Percentiles rank a stretch among this genome's conserved stretches.
Conservation (phyloP, 768 basidiomycete species). For the Boletus rufocinnamomeus region DNA sequence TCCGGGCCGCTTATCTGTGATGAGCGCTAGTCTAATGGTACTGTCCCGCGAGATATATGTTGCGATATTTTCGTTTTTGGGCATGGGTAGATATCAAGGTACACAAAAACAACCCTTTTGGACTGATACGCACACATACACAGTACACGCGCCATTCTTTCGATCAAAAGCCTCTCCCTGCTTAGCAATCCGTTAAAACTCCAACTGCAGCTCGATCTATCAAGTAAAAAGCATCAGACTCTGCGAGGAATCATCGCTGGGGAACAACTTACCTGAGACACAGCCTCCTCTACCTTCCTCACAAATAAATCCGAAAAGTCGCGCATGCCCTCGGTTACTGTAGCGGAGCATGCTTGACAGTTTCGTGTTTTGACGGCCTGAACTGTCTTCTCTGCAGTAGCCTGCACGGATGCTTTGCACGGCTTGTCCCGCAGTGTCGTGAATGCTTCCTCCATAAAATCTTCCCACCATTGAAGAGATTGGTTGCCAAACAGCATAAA, state of each 20-base stretch:
- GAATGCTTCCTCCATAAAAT: not conserved
- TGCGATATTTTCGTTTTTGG: not conserved
- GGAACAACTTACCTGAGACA: not conserved
- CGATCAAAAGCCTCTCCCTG: not conserved
- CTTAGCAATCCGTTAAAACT: not conserved
- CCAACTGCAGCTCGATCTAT: not conserved
- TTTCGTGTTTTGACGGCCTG: not conserved
- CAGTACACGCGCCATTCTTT: not conserved
- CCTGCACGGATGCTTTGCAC: not conserved
- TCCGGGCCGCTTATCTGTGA: not conserved
- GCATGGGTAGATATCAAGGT: not conserved
- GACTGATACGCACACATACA: not conserved
- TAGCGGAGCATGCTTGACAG: not conserved
- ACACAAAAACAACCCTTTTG: not conserved
- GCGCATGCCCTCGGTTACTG: not conserved
- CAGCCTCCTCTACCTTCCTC: not conserved
- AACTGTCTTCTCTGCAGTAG: not conserved
- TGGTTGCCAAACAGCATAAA: not conserved
- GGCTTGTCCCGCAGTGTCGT: not conserved
- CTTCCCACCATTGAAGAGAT: not conserved
- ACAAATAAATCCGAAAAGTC: not conserved
- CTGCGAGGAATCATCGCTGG: not conserved
- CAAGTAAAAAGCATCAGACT: not conserved
- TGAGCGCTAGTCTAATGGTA: no score
- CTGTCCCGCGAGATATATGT: no score